A percentile compares a stretch with the other conserved stretches of the same genome.
Evolutionary conservation across 1,284 basidiomycete genomes (phyloP).

Genomic region (Ceratobasidium sp.): DNA sequence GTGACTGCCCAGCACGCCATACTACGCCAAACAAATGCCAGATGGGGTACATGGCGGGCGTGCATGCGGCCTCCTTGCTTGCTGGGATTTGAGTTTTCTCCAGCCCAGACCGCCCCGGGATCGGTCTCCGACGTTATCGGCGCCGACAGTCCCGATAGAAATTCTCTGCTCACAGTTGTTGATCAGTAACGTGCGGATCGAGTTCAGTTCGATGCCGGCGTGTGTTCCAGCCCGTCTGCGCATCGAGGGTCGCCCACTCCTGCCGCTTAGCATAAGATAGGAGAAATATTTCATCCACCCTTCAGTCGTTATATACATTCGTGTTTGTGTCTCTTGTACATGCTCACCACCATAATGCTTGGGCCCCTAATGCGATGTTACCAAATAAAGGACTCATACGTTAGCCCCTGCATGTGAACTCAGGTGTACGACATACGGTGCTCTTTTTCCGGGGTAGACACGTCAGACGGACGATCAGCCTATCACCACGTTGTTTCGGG

Average conservation of each 20-base stretch:
- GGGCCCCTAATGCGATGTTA: not conserved
- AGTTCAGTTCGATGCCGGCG: not conserved
- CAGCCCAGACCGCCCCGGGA: not conserved
- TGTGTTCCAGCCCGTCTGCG: too few relatives aligned
- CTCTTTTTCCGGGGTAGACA: not conserved
- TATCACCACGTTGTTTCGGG: not conserved
- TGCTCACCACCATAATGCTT: not conserved
- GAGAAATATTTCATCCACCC: not conserved
- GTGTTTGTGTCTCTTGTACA: not conserved
- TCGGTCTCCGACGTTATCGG: not conserved
- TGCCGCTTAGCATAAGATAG: too few relatives aligned
- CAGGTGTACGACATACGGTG: not conserved
- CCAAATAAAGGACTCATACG: not conserved
- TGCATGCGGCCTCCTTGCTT: not conserved
- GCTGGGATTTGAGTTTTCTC: not conserved
- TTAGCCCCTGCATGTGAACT: not conserved
- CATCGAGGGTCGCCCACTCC: too few relatives aligned
- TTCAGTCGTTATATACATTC: not conserved
- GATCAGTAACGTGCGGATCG: not conserved
- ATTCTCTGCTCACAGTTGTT: not conserved
- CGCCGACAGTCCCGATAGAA: not conserved
- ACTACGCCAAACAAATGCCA: conserved; percentile 4
- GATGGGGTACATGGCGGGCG: not conserved
- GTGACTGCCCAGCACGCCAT: conserved; percentile 2
- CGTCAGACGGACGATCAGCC: not conserved